These are phyloP conservation scores for Talaromyces pinophilus DNA, from an alignment of 2,329 filamentous ascomycete species.

Conservation along the genomic window DNA sequence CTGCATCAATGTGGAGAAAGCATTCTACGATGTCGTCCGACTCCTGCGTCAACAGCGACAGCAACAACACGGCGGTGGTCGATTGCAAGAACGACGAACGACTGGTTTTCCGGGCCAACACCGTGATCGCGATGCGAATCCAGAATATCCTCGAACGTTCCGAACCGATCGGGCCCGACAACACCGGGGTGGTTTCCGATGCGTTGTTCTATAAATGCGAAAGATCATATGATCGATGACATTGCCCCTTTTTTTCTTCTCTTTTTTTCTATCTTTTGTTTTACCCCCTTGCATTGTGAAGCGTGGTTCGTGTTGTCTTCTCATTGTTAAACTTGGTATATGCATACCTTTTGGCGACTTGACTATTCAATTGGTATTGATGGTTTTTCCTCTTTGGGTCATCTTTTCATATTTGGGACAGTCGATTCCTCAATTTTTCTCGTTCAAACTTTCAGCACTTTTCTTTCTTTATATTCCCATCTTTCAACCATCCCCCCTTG, in stretches of 20 bases:
- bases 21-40: slow-evolving; percentile 95
- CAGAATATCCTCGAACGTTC: slow-evolving; percentile 43
- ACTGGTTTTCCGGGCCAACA: slow-evolving; percentile 38
- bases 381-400: neutral
- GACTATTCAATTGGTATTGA: slow-evolving; percentile 8
- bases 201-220: slow-evolving; percentile 39
- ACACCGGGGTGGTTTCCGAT: slow-evolving; percentile 41
- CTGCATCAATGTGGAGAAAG: slow-evolving; percentile 97
- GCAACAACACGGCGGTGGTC: slow-evolving; percentile 41
- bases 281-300: slow-evolving; percentile 22
- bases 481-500: neutral
- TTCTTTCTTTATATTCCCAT: neutral
- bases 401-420: slow-evolving; percentile 9
- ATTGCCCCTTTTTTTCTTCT: slow-evolving; percentile 10
- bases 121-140: slow-evolving; percentile 41
- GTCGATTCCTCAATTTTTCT: neutral
- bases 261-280: slow-evolving; percentile 5
- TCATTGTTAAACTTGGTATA: slow-evolving; percentile 19
- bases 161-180: slow-evolving; percentile 40
- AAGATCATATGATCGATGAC: neutral
- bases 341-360: slow-evolving; percentile 21
- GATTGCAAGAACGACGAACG: slow-evolving; percentile 39
- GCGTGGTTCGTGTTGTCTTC: slow-evolving; percentile 22
- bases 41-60: slow-evolving; percentile 83
- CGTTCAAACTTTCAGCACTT: neutral